These are phyloP conservation scores for Cercospora zeae-maydis DNA, from an alignment of 2,329 filamentous ascomycete genomes.

Conservation along the genomic window DNA sequence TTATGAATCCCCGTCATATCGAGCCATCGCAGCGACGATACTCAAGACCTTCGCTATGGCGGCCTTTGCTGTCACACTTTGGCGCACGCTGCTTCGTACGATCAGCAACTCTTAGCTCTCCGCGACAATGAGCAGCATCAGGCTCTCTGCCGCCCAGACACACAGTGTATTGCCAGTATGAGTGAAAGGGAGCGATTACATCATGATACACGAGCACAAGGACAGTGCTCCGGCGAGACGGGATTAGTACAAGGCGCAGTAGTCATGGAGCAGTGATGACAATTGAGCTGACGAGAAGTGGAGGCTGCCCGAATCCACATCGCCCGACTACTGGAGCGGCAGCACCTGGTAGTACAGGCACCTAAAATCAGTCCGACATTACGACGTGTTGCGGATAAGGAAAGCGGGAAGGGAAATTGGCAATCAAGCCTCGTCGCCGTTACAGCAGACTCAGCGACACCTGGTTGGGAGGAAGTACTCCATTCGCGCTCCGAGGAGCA, in stretches of 20 bases:
- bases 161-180: not conserved
- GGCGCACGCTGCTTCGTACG: not conserved
- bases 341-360: not conserved
- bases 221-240: not conserved
- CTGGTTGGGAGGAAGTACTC: conserved; percentile 18
- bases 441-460: conserved; percentile 24
- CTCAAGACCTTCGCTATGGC: too few species aligned
- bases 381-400: conserved; percentile 1
- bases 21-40: too few species aligned
- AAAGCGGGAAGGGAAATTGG: conserved; percentile 17
- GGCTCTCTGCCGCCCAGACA: not conserved
- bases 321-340: not conserved
- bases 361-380: not conserved
- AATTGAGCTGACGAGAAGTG: not conserved
- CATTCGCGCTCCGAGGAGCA: conserved; percentile 5
- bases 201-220: too few species aligned
- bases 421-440: conserved; percentile 24
- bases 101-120: not conserved
- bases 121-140: not conserved
- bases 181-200: not conserved
- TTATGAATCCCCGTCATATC: too few species aligned
- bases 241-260: not conserved
- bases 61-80: not conserved
- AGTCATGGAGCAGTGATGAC: not conserved
- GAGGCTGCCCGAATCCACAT: too few species aligned